Conservation (phyloP, 352 stramenopile species). For the Phytophthora pini region DNA sequence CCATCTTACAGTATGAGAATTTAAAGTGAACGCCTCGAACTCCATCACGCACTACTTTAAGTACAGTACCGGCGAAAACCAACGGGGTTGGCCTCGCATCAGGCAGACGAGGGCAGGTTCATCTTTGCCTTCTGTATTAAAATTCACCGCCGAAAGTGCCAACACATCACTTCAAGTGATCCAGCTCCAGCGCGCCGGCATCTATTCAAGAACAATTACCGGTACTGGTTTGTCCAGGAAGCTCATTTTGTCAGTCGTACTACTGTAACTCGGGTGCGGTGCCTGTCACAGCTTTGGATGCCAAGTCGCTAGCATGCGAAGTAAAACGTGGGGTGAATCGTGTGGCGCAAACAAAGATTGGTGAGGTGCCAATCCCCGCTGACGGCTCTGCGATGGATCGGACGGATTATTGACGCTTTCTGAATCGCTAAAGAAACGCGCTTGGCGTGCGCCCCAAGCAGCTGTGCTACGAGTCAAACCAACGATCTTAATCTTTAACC, state of each 20-base stretch:
- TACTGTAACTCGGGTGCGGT: not conserved
- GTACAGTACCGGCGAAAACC: not conserved
- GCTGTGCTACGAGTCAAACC: not conserved
- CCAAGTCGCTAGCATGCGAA: not conserved
- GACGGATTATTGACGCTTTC: not conserved
- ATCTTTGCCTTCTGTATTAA: not conserved
- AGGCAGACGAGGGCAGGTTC: not conserved
- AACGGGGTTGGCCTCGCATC: not conserved
- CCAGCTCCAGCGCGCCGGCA: not conserved
- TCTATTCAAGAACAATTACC: not conserved
- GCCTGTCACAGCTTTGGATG: constrained; percentile 1
- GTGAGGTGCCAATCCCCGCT: not conserved
- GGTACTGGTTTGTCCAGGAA: not conserved
- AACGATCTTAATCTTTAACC: constrained; percentile 1
- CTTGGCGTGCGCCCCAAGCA: not conserved
- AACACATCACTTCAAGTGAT: not conserved
- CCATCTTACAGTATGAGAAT: not conserved
- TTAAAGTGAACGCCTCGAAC: not conserved
- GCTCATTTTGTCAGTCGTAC: not conserved
- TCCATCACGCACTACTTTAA: too few relatives aligned
- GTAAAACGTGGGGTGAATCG: not conserved
- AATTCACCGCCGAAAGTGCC: not conserved
- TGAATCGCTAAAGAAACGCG: constrained; percentile 2
- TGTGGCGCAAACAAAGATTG: not conserved
- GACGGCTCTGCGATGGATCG: not conserved